Conservation (phyloP, 2,329 filamentous ascomycete genomes). For the Pseudogymnoascus sp. region DNA sequence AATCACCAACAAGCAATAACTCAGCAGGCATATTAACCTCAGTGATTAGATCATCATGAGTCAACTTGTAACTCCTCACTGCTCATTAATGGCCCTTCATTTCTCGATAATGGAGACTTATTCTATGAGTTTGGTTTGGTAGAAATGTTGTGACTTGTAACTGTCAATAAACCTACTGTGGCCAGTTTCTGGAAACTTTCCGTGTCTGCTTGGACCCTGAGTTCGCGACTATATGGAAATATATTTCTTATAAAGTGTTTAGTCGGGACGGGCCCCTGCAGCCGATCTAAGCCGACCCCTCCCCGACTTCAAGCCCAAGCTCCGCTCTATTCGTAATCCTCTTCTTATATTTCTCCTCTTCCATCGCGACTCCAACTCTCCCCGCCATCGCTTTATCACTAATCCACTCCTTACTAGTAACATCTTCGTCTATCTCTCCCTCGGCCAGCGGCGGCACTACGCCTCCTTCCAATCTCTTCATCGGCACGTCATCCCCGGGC, state of each 20-base stretch:
- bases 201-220: neutral
- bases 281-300: neutral
- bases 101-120: neutral
- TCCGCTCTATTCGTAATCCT: constrained; percentile 6
- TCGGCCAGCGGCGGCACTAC: constrained; percentile 19
- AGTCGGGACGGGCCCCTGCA: neutral
- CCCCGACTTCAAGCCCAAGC: neutral
- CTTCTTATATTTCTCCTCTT: constrained; percentile 6
- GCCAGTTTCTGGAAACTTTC: neutral
- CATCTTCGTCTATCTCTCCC: constrained; percentile 18
- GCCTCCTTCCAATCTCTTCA: constrained; percentile 21
- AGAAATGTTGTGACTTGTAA: neutral
- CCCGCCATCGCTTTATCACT: constrained; percentile 11
- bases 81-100: neutral
- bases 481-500: constrained; percentile 40
- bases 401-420: constrained; percentile 24
- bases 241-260: neutral
- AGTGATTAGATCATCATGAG: neutral
- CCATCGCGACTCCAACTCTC: neutral
- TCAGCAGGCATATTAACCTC: neutral
- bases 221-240: neutral
- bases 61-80: neutral
- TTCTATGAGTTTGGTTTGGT: neutral
- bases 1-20: neutral
- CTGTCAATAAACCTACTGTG: neutral